These are phyloP conservation scores for Pichia terricola DNA, from an alignment of 1,139 yeast species.

Conservation along the genomic window DNA sequence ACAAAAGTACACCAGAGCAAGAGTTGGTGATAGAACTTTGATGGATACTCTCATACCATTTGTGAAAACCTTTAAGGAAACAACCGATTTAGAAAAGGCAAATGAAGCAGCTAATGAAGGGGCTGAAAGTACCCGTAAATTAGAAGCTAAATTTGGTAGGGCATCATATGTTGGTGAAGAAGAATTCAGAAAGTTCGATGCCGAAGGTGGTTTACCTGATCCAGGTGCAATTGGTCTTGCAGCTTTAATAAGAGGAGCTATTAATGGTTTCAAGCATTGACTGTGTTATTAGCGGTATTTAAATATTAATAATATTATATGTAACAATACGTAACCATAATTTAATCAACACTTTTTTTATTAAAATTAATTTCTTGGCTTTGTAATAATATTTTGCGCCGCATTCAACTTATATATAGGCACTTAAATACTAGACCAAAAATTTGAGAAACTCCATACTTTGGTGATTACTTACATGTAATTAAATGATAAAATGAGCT, in stretches of 20 bases:
- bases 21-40: conserved; percentile 83
- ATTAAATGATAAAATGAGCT: no score
- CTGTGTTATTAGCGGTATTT: not conserved
- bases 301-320: no score
- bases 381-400: no score
- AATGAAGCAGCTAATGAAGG: conserved; percentile 63
- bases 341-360: no score
- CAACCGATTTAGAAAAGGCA: conserved; percentile 46
- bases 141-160: conserved; percentile 84
- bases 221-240: conserved; percentile 88
- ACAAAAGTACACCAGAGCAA: conserved; percentile 77
- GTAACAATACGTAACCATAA: no score
- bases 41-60: conserved; percentile 86
- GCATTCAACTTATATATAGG: no score
- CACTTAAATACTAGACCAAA: no score
- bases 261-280: conserved; percentile 6
- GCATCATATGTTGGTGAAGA: conserved; percentile 78
- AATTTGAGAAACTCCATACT: no score
- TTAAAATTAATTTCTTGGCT: no score
- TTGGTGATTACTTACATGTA: no score
- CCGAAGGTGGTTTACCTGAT: conserved; percentile 66
- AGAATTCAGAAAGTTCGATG: conserved; percentile 35
- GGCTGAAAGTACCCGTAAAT: conserved; percentile 61
- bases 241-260: conserved; percentile 53
- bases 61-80: conserved; percentile 46